phyloP scores from a whole-genome alignment of 495 filamentous ascomycete species.

The Lepraria neglecta region DNA sequence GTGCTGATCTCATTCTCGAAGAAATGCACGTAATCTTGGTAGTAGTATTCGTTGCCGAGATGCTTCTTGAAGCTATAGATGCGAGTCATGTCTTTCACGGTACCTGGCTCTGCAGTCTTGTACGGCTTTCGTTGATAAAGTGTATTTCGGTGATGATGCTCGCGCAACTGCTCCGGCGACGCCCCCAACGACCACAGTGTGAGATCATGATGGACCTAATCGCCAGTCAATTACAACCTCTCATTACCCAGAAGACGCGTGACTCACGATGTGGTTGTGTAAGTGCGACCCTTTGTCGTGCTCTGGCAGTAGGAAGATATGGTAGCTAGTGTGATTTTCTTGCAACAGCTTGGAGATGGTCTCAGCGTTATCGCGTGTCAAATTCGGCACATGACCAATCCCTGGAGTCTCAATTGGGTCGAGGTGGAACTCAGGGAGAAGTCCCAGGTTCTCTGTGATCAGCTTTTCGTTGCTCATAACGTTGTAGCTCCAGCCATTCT shows the following conservation, averaged over 20 bases:
- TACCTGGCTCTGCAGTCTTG: background rate
- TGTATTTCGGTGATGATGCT: conserved; percentile 11
- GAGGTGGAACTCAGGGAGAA: background rate
- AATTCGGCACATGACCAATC: background rate
- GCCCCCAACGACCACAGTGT: conserved; percentile 18
- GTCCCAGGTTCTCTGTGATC: background rate
- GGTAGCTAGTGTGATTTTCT: conserved; percentile 12
- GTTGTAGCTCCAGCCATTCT: background rate
- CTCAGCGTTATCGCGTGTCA: conserved; percentile 13
- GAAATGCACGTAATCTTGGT: conserved; percentile 11
- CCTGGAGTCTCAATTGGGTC: conserved; percentile 19
- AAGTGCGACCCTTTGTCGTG: conserved; percentile 15
- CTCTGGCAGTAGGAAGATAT: conserved; percentile 17
- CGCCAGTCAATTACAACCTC: background rate
- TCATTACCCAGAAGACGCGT: background rate
- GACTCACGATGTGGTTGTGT: conserved; percentile 14
- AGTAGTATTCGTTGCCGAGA: conserved; percentile 8
- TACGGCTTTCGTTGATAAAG: conserved; percentile 8
- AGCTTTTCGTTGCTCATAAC: background rate
- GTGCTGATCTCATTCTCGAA: conserved; percentile 19
- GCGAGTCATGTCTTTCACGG: conserved; percentile 12
- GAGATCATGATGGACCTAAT: conserved; percentile 9
- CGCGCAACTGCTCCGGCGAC: conserved; percentile 8
- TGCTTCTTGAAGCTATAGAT: conserved; percentile 6
- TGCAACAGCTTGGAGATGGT: background rate